Evolutionary conservation across 441 rosid genomes (phyloP).

Genomic region (Arabidopsis hybrid): DNA sequence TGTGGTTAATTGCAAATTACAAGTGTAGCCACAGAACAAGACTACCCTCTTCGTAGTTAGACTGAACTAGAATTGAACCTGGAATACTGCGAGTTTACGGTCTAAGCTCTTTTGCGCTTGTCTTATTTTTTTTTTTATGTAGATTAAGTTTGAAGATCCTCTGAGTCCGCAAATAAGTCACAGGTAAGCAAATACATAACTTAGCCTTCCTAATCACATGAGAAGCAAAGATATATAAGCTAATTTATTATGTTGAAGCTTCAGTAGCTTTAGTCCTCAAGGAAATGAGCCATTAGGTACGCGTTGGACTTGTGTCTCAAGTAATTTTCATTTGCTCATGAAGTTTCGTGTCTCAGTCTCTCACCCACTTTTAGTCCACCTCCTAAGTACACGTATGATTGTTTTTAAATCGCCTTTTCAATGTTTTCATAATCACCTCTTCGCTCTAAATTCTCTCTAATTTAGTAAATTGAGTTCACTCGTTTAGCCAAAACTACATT

Average conservation of each 20-base stretch:
- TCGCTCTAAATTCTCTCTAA: conserved; percentile 3
- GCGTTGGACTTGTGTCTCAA: conserved; percentile 26
- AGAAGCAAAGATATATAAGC: background rate
- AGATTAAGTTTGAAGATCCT: conserved; percentile 40
- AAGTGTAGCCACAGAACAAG: background rate
- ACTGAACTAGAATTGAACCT: background rate
- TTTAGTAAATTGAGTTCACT: background rate
- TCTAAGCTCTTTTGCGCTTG: conserved; percentile 23
- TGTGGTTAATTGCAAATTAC: conserved; percentile 38
- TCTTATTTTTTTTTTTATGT: conserved; percentile 31
- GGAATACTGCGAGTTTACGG: background rate
- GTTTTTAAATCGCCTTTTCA: background rate
- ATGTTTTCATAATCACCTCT: too few relatives aligned
- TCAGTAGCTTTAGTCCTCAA: conserved; percentile 25
- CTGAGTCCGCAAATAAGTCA: conserved; percentile 40
- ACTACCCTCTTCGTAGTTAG: background rate
- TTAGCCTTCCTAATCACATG: conserved; percentile 37
- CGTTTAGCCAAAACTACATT: conserved; percentile 1
- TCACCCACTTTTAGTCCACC: conserved; percentile 33
- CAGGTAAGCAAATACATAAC: conserved; percentile 42
- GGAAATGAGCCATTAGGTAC: conserved; percentile 19
- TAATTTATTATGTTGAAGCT: conserved; percentile 29
- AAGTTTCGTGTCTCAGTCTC: conserved; percentile 39
- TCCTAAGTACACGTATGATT: conserved; percentile 30
- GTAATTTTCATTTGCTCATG: conserved; percentile 9